phyloP scores from a whole-genome alignment of 108 stramenopile genomes.

The Discostella pseudostelligera region DNA sequence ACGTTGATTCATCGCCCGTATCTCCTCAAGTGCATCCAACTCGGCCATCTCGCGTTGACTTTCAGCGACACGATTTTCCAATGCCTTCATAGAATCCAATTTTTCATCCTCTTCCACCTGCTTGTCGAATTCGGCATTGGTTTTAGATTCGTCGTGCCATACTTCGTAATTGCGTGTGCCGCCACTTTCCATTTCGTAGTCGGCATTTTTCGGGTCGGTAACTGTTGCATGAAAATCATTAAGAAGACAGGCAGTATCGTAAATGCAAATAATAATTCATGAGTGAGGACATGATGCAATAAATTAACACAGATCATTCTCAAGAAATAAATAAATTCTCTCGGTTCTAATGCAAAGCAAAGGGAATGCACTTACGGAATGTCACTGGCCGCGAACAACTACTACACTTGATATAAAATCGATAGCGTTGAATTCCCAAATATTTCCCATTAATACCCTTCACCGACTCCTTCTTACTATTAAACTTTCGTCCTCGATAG shows the following conservation, averaged over 20 bases:
- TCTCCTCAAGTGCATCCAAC: conserved; percentile 92
- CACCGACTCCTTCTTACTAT: conserved; percentile 91
- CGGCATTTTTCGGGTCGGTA: conserved; percentile 96
- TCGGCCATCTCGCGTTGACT: conserved; percentile 96
- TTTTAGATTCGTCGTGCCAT: conserved; percentile 85
- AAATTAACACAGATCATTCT: too few relatives aligned
- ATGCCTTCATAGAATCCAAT: conserved; percentile 89
- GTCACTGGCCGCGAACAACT: conserved; percentile 85
- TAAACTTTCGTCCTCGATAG: conserved; percentile 97
- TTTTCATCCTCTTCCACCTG: conserved; percentile 84
- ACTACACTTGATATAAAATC: conserved; percentile 95
- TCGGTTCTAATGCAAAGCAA: too few relatives aligned
- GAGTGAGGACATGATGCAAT: too few relatives aligned
- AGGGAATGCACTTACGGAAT: conserved; percentile 49
- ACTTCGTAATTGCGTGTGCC: conserved; percentile 95
- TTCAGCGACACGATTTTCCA: conserved; percentile 94
- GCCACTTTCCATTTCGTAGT: conserved; percentile 96
- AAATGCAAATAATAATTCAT: too few relatives aligned
- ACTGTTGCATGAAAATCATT: conserved; percentile 17
- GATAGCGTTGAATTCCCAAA: conserved; percentile 90
- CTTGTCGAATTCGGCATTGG: conserved; percentile 59
- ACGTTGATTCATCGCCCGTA: conserved; percentile 85
- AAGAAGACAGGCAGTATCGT: too few relatives aligned
- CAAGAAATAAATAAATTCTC: too few relatives aligned
- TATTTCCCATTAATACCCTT: conserved; percentile 88